These are phyloP conservation scores for Geranium rotundifolium DNA, from an alignment of 345 rosid species.

Conservation along the genomic window DNA sequence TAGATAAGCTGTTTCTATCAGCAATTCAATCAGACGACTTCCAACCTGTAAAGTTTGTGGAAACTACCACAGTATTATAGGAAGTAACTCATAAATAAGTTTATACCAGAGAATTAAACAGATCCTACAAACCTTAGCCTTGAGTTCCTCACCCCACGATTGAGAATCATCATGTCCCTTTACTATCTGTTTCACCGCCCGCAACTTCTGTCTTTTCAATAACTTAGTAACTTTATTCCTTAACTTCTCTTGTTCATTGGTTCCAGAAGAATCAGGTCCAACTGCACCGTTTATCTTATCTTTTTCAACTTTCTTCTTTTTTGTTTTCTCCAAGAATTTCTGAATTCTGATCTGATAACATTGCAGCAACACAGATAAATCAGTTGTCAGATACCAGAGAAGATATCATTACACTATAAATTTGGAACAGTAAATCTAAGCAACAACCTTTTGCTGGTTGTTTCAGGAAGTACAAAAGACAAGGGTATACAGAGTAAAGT, in stretches of 20 bases:
- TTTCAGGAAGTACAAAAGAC: no score
- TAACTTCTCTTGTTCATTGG: slow-evolving; percentile 49
- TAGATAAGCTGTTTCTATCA: slow-evolving; percentile 70
- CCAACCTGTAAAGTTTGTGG: slow-evolving; percentile 58
- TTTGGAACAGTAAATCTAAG: no score
- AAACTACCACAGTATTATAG: background rate
- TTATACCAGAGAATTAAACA: slow-evolving; percentile 9
- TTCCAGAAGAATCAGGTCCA: slow-evolving; percentile 26
- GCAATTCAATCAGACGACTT: slow-evolving; percentile 74
- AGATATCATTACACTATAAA: no score
- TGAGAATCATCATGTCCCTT: slow-evolving; percentile 51
- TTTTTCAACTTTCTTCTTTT: slow-evolving; percentile 35
- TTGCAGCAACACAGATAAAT: no score
- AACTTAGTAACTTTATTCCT: slow-evolving; percentile 61
- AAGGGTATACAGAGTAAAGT: no score
- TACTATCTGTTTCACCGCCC: slow-evolving; percentile 72
- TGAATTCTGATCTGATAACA: slow-evolving; percentile 51
- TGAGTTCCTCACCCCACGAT: slow-evolving; percentile 62
- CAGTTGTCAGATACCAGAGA: no score
- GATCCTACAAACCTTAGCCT: slow-evolving; percentile 70
- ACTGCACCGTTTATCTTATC: slow-evolving; percentile 26
- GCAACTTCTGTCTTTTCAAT: slow-evolving; percentile 73
- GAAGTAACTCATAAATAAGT: no score
- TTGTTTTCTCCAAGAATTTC: slow-evolving; percentile 72
- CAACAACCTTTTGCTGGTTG: no score